Evolutionary conservation across 306 rosid genomes (phyloP).

Genomic region (Vigna mungo): DNA sequence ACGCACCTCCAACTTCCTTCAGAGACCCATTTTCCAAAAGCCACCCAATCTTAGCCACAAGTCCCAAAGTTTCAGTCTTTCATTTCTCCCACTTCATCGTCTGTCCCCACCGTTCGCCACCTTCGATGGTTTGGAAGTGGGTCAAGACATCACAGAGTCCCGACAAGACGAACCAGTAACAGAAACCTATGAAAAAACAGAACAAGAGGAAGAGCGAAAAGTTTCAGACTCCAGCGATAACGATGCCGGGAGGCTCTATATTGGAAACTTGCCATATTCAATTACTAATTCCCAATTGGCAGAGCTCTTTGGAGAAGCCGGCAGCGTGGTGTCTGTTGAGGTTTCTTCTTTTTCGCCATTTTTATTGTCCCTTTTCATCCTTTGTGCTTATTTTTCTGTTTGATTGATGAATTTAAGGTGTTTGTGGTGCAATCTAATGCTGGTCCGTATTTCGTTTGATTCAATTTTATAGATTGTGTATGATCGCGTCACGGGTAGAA

Average conservation of each 20-base stretch:
- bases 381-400: constrained; percentile 26
- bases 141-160: constrained; percentile 45
- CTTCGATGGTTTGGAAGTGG: constrained; percentile 57
- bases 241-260: constrained; percentile 81
- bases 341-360: constrained; percentile 41
- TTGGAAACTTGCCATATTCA: constrained; percentile 85
- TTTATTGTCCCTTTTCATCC: background rate
- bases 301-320: constrained; percentile 80
- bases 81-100: constrained; percentile 48
- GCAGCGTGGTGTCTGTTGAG: constrained; percentile 75
- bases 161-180: constrained; percentile 47
- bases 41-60: constrained; percentile 56
- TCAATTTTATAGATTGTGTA: constrained; percentile 71
- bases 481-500: constrained; percentile 83
- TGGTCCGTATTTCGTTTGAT: constrained; percentile 29
- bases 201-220: constrained; percentile 51
- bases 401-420: background rate
- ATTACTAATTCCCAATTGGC: constrained; percentile 69
- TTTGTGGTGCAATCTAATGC: background rate
- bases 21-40: constrained; percentile 53
- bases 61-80: constrained; percentile 48
- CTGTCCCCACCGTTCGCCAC: constrained; percentile 52
- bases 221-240: constrained; percentile 51
- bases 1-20: constrained; percentile 54
- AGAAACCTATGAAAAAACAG: constrained; percentile 41